phyloP scores from a whole-genome alignment of 352 stramenopile species.

The Globisporangium echinulatum region DNA sequence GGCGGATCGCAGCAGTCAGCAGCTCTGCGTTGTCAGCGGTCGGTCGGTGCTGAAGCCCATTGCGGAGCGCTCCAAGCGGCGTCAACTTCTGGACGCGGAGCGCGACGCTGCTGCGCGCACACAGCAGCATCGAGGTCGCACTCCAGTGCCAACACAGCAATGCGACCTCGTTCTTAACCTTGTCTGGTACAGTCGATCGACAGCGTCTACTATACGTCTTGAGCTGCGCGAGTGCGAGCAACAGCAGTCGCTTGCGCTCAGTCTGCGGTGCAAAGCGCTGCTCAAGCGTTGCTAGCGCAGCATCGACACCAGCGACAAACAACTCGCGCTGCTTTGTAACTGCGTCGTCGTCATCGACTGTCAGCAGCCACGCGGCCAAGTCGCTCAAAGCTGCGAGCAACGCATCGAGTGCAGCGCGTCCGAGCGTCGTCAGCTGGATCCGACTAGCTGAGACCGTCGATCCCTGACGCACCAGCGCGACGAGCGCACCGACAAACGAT shows the following conservation, averaged over 20 bases:
- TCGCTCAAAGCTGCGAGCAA: slow-evolving; percentile 35
- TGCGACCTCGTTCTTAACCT: slow-evolving; percentile 10
- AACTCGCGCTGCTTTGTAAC: too few species aligned
- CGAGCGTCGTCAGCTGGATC: slow-evolving; percentile 49
- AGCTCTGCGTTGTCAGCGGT: neutral
- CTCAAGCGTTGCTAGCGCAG: slow-evolving; percentile 17
- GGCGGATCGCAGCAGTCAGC: slow-evolving; percentile 27
- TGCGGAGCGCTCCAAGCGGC: slow-evolving; percentile 8
- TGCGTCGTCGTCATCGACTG: neutral
- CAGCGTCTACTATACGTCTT: slow-evolving; percentile 11
- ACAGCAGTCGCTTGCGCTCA: slow-evolving; percentile 3
- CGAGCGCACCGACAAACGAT: slow-evolving; percentile 4
- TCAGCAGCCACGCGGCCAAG: slow-evolving; percentile 14
- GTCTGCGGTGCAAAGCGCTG: neutral
- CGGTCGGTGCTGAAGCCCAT: slow-evolving; percentile 6
- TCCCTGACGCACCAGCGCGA: slow-evolving; percentile 2
- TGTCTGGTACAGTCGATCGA: neutral
- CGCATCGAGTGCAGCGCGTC: slow-evolving; percentile 42
- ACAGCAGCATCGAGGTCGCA: slow-evolving; percentile 34
- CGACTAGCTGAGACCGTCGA: slow-evolving; percentile 7
- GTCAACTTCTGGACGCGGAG: slow-evolving; percentile 21
- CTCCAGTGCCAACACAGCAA: slow-evolving; percentile 69
- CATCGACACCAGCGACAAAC: neutral
- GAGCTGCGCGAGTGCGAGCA: slow-evolving; percentile 9
- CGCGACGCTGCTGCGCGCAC: slow-evolving; percentile 28